A percentile compares a stretch with the other conserved stretches of the same genome.
Conservation (phyloP, 352 stramenopile species). For the Globisporangium emineosum region DNA sequence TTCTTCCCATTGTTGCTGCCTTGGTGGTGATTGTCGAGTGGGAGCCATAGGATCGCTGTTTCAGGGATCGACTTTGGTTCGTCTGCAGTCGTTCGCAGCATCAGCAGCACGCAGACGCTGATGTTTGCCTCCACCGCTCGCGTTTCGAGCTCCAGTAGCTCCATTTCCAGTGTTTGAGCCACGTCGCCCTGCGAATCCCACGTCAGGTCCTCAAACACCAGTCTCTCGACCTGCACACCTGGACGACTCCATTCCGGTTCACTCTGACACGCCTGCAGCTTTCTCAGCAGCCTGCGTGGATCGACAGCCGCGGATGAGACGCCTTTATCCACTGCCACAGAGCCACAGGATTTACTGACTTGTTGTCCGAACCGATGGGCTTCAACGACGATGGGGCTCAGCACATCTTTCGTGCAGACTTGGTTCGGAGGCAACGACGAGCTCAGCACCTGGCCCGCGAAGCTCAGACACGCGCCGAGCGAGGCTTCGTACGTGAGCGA, state of each 20-base stretch:
- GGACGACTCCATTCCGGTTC: conserved; percentile 10
- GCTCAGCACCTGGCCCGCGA: conserved; percentile 36
- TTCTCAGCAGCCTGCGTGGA: conserved; percentile 26
- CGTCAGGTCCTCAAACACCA: conserved; percentile 47
- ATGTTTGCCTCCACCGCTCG: conserved; percentile 19
- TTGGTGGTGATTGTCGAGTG: conserved; percentile 5
- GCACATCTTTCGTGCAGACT: conserved; percentile 42
- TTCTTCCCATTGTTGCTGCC: conserved; percentile 15
- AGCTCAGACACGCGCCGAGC: conserved; percentile 41
- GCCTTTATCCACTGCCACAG: not conserved
- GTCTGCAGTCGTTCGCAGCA: not conserved
- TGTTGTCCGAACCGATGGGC: conserved; percentile 53
- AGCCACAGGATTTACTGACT: conserved; percentile 11
- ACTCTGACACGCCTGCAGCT: conserved; percentile 4
- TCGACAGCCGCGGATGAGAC: conserved; percentile 4
- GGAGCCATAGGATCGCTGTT: conserved; percentile 48
- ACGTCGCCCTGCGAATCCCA: conserved; percentile 57
- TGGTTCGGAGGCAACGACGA: conserved; percentile 18
- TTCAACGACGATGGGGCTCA: conserved; percentile 53
- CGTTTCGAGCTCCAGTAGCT: conserved; percentile 49
- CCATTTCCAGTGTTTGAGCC: conserved; percentile 51
- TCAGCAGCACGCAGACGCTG: conserved; percentile 43
- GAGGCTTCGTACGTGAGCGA: conserved; percentile 25
- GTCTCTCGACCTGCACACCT: conserved; percentile 7
- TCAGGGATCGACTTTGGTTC: conserved; percentile 7